Evolutionary conservation across 1,284 basidiomycete species (phyloP), one percentile per base, ranked within the genome.

Genomic region (Moesziomyces globuligerus): DNA sequence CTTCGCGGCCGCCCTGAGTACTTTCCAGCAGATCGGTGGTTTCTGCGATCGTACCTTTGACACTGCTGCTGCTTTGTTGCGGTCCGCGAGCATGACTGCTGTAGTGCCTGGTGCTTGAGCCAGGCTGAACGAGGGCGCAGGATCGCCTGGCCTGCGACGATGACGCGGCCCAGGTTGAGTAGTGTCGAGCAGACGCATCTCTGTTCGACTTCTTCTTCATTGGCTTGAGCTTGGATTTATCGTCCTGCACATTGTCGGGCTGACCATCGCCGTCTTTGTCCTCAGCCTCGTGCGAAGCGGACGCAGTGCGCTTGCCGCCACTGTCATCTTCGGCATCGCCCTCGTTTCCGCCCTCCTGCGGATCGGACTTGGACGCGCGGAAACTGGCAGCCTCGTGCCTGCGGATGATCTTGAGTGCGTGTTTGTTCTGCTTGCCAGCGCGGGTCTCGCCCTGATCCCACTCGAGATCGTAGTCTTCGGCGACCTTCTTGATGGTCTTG

Each of bases 391-490:
- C 69, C 39, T 72, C 69, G 6, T 64, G 64, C 28, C 59, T 70
- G n/a, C 74, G 54, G 29, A 78, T 72, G 51, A 77, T 73, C 38
- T 75, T 69, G 47, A 78, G 58, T n/a, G 76, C 76, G 50, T 66
- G 42, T 32, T 74, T 75, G 60, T 60, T 65, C 50, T 73, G 48
- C 58, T 74, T 62, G 13, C 72, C 75, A 5, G 70, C 51, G n/a
- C 41, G 49, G 17, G 72, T 76, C 51, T 72, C 72, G 9, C 72
- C 64, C 38, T 78, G 76, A 28, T 78, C 75, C 74, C 74, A 78
- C 39, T 77, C 68, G n/a, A 76, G 59, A 36, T 77, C 76, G 48
- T 78, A 78, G 44, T 78, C 75, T 26, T 69, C 67, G 20, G 76
- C 76, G 9, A 78, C 74, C 46, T 62, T 66, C 38, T 77, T 75